phyloP scores from a whole-genome alignment of 140 eudicot genomes.

The Oenanthe javanica region DNA sequence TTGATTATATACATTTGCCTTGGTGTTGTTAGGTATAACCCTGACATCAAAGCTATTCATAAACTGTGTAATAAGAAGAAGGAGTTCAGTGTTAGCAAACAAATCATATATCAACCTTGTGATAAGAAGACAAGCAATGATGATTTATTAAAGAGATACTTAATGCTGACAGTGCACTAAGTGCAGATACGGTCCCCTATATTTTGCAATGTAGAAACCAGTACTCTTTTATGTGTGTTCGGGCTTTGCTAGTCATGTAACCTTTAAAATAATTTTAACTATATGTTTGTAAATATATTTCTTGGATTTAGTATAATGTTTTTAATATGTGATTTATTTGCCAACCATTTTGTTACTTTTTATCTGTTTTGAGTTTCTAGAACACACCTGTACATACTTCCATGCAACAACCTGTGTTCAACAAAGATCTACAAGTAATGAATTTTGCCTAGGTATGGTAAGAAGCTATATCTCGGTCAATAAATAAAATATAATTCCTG shows the following conservation, averaged over 20 bases:
- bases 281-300: background rate
- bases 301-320: background rate
- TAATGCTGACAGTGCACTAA: background rate
- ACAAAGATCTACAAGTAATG: background rate
- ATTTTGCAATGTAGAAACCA: background rate
- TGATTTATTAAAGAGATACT: background rate
- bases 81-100: background rate
- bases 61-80: constrained; percentile 1
- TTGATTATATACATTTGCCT: background rate
- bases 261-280: background rate
- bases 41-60: background rate
- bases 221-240: background rate
- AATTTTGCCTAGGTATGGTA: background rate
- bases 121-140: background rate
- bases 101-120: background rate
- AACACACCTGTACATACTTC: background rate
- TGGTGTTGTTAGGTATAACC: background rate
- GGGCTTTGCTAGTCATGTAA: background rate
- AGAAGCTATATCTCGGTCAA: background rate
- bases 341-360: background rate
- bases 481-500: background rate
- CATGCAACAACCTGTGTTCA: background rate
- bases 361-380: background rate
- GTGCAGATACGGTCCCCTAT: background rate
- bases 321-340: background rate